Evolutionary conservation across 1,284 basidiomycete species (phyloP).

Genomic region (Hemileia vastatrix): DNA sequence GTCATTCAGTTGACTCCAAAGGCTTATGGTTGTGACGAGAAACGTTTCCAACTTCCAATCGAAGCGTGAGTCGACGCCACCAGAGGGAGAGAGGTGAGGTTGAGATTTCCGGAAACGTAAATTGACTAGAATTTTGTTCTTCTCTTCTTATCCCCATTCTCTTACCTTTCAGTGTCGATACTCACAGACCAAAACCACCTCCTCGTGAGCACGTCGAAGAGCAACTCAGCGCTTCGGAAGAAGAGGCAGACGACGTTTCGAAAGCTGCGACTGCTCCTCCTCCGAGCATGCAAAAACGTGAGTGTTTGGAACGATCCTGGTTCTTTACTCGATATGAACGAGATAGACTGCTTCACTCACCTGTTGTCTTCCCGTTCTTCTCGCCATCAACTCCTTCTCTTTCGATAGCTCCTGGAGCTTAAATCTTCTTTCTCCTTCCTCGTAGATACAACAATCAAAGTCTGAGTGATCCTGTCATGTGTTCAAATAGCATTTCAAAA

Average conservation of each 20-base stretch:
- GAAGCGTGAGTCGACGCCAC: constrained; percentile 27
- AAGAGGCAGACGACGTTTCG: background rate
- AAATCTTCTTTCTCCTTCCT: too few species aligned
- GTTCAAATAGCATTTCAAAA: too few species aligned
- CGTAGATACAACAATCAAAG: too few species aligned
- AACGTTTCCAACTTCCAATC: constrained; percentile 57
- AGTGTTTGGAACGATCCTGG: background rate
- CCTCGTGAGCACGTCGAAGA: background rate
- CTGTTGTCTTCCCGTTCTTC: background rate
- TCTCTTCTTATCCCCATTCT: background rate
- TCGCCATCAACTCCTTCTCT: too few species aligned
- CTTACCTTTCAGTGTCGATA: constrained; percentile 30
- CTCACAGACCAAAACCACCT: constrained; percentile 36
- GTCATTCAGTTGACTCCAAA: constrained; percentile 95
- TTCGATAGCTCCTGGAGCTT: too few species aligned
- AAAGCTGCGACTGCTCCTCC: background rate
- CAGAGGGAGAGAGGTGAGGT: background rate
- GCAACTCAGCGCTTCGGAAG: background rate
- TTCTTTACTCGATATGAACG: background rate
- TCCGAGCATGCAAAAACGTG: background rate
- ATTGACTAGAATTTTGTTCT: background rate
- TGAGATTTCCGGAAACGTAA: background rate
- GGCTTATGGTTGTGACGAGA: constrained; percentile 96
- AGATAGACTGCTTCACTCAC: too few species aligned
- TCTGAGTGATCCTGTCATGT: too few species aligned